These are phyloP conservation scores for Acacia crassicarpa DNA, from an alignment of 306 rosid genomes.

Conservation along the genomic window DNA sequence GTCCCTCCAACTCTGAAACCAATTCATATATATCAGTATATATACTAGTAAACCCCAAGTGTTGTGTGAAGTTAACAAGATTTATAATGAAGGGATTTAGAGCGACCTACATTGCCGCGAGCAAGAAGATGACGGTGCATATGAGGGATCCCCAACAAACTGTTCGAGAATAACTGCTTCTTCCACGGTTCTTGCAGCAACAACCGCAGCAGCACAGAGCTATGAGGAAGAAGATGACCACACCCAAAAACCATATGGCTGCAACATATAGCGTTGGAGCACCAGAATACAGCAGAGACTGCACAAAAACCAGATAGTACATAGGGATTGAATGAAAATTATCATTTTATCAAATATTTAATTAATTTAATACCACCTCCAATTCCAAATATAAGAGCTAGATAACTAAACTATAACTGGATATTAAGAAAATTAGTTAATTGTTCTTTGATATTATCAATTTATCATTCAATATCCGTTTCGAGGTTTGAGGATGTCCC, in stretches of 20 bases:
- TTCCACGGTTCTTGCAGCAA: background rate
- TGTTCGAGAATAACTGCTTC: slow-evolving; percentile 34
- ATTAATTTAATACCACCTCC: too few species aligned
- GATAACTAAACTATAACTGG: too few species aligned
- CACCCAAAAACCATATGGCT: slow-evolving; percentile 36
- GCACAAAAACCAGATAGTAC: background rate
- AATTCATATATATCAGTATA: background rate
- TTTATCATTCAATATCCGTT: too few species aligned
- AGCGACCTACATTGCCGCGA: slow-evolving; percentile 45
- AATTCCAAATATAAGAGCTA: too few species aligned
- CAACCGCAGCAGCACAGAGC: slow-evolving; percentile 8
- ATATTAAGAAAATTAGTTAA: too few species aligned
- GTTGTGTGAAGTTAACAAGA: background rate
- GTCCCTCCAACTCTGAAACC: slow-evolving; percentile 26
- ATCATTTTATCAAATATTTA: too few species aligned
- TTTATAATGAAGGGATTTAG: background rate
- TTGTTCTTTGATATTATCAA: too few species aligned
- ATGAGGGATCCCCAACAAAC: slow-evolving; percentile 38
- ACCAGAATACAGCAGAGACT: slow-evolving; percentile 51
- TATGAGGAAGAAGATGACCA: slow-evolving; percentile 18
- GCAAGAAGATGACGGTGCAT: slow-evolving; percentile 39
- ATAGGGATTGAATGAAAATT: background rate
- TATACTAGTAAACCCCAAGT: background rate
- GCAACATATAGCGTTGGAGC: slow-evolving; percentile 36
- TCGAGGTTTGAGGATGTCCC: fast-evolving